A percentile compares a stretch with the other conserved stretches of the same genome.
These are phyloP conservation scores for Macrolepiota dolichaula DNA, from an alignment of 768 basidiomycete species.

Conservation along the genomic window DNA sequence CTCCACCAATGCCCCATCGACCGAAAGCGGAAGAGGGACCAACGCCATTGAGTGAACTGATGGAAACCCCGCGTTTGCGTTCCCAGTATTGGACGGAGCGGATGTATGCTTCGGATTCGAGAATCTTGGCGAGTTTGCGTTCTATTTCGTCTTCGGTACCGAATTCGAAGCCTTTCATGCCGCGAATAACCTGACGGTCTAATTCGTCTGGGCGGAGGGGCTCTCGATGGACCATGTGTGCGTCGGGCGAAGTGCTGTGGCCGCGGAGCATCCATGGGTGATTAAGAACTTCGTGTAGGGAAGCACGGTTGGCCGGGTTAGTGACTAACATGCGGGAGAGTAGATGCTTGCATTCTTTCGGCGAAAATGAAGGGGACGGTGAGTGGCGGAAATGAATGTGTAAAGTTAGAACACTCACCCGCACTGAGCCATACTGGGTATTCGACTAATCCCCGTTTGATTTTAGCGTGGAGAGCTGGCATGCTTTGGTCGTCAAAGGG, in stretches of 20 bases:
- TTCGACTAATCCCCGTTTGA: slow-evolving; percentile 95
- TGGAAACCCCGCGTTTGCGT: slow-evolving; percentile 45
- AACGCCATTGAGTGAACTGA: slow-evolving; percentile 28
- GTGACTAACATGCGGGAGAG: slow-evolving; percentile 96
- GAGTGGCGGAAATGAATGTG: slow-evolving; percentile 9
- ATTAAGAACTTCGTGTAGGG: slow-evolving; percentile 77
- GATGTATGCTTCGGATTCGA: slow-evolving; percentile 75
- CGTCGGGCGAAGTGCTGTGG: slow-evolving; percentile 72
- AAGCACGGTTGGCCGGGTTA: slow-evolving; percentile 80
- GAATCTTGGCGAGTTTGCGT: slow-evolving; percentile 61
- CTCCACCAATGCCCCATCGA: slow-evolving; percentile 30
- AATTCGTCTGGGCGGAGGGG: slow-evolving; percentile 88
- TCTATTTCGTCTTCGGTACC: slow-evolving; percentile 87
- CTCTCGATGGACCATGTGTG: slow-evolving; percentile 85
- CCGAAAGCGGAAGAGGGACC: slow-evolving; percentile 25
- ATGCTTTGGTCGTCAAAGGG: slow-evolving; percentile 99
- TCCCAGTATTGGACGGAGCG: slow-evolving; percentile 80
- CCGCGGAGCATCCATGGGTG: slow-evolving; percentile 95
- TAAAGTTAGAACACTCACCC: slow-evolving; percentile 47
- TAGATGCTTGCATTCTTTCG: slow-evolving; percentile 92
- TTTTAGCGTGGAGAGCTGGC: slow-evolving; percentile 98
- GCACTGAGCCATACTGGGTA: slow-evolving; percentile 96
- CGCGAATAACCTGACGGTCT: slow-evolving; percentile 79
- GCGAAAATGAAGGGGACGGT: neutral
- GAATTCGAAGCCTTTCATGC: slow-evolving; percentile 97